Conservation (phyloP, 345 rosid genomes). For the Turnera subulata region DNA sequence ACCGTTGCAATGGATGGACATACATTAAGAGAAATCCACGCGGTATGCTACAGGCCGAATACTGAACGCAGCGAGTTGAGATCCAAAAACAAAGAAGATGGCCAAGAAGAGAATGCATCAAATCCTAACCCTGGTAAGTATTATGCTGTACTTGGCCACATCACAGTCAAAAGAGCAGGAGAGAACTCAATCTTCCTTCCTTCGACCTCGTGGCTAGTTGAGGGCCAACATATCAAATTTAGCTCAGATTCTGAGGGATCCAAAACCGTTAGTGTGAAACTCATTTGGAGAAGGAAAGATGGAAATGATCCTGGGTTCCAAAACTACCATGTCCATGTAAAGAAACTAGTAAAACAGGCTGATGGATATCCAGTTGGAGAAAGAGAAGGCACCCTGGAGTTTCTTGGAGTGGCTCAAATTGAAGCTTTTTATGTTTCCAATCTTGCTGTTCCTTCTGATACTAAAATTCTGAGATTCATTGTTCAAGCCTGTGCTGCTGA, state of each 20-base stretch:
- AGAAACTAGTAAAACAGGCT: constrained; percentile 29
- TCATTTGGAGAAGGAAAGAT: constrained; percentile 52
- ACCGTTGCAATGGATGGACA: constrained; percentile 44
- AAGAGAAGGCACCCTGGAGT: constrained; percentile 19
- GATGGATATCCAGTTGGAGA: constrained; percentile 19
- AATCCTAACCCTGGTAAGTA: constrained; percentile 31
- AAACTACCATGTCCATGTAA: constrained; percentile 54
- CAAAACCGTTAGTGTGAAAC: constrained; percentile 13
- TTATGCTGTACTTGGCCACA: constrained; percentile 62
- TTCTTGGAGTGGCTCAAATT: constrained; percentile 52
- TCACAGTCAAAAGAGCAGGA: constrained; percentile 30
- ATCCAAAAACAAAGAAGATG: constrained; percentile 16
- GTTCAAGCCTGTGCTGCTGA: constrained; percentile 46
- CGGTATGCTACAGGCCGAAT: constrained; percentile 53
- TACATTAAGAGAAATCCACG: constrained; percentile 49
- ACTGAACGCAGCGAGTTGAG: constrained; percentile 7
- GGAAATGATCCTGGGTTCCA: constrained; percentile 19
- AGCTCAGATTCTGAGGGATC: constrained; percentile 26
- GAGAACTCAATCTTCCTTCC: constrained; percentile 29
- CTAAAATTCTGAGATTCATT: constrained; percentile 39
- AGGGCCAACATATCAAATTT: no score
- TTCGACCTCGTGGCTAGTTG: constrained; percentile 35
- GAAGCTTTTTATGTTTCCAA: constrained; percentile 53
- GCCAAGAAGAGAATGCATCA: constrained; percentile 7
- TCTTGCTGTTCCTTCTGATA: constrained; percentile 37